Base-by-base conservation (phyloP, 257 asterid genomes). In the Misopates orontium region DNA sequence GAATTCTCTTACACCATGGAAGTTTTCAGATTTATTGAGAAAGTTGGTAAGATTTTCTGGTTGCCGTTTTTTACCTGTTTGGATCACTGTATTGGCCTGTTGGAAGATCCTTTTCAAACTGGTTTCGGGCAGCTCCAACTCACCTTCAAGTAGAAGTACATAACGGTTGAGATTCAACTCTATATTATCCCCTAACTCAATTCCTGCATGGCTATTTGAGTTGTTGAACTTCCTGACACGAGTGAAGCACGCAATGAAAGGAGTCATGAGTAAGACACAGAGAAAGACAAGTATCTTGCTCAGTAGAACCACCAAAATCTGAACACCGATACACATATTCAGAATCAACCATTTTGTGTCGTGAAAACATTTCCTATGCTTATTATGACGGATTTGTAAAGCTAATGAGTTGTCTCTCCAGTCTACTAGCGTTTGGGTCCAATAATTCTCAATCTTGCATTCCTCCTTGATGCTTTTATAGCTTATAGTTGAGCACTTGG, bases 101-200 rank as follows among this genome's bases (percentile, higher is more conserved):
- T 15, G 32, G 59, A 71, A 47, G 11, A 78, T 78, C 41, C 16
- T 66, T 13, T 58, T 32, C 54, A 73, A 21, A 8, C 73, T 67
- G 13, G 32, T 69, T 19, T 28, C 62, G 1, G 88, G 83, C 40
- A 82, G 32, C 69, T 74, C 79, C 0, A 39, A 73, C 65, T 85
- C 86, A 0, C 83, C 91, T 65, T 77, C 79, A 1, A 85, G 86
- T 41, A 73, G 74, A 64, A 85, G 68, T 13, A 82, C 83, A 25
- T 72, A 80, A 5, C 52, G 70, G 62, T 62, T 71, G 10, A 80
- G 66, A 39, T 74, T 74, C 19, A 10, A 25, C 71, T 68, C 82
- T 10, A 28, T 28, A 7, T 7, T 7, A 28, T 28, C 36, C 3
- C 36, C 36, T 28, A 28, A 28, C 7, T 28, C 36, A 28, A 28